Conservation (phyloP, 495 filamentous ascomycete genomes). For the Opeltia flavorubescens region DNA sequence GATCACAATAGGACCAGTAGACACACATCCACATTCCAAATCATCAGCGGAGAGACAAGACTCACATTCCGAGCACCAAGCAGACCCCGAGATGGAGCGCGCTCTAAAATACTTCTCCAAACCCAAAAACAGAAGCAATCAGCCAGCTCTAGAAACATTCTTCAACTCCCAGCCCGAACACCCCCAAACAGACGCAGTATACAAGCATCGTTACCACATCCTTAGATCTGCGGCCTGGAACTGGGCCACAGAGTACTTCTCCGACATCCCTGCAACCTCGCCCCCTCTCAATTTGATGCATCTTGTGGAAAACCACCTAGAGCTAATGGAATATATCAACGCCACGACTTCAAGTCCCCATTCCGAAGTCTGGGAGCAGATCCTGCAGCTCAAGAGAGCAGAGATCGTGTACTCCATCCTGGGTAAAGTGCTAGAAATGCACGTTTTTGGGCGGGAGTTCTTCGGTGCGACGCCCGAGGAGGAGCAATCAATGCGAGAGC, state of each 20-base stretch:
- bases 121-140: background rate
- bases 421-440: conserved; percentile 9
- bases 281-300: background rate
- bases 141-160: background rate
- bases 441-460: conserved; percentile 1
- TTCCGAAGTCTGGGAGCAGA: conserved; percentile 6
- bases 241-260: conserved; percentile 6
- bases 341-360: conserved; percentile 3
- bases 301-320: background rate
- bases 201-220: background rate
- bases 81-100: background rate
- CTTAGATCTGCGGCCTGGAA: conserved; percentile 7
- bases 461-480: background rate
- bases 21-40: background rate
- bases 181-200: conserved; percentile 1
- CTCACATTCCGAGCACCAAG: too few relatives aligned
- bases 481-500: background rate
- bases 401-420: conserved; percentile 8
- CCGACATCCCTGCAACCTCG: background rate
- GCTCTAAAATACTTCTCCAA: background rate
- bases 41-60: too few relatives aligned
- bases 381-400: conserved; percentile 1
- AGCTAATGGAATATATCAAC: conserved; percentile 8
- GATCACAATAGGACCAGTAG: too few relatives aligned
- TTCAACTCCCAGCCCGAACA: background rate